Conservation (phyloP, 2,329 filamentous ascomycete genomes). For the Anthostomella pinea region DNA sequence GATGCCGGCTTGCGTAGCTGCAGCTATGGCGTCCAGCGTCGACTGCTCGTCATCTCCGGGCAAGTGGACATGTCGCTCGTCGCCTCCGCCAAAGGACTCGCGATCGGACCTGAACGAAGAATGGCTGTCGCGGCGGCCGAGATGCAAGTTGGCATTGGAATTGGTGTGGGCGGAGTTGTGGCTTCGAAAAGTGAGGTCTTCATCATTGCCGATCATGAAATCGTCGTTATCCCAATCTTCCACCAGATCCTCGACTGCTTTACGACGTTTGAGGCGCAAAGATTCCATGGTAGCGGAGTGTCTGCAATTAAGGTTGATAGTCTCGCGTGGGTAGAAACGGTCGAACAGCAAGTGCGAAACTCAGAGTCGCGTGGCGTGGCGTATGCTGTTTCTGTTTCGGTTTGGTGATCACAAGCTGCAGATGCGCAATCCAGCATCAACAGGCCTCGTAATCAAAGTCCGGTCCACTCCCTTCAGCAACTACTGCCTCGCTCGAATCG, state of each 20-base stretch:
- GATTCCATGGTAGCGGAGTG: conserved; percentile 48
- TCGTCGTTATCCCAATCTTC: conserved; percentile 81
- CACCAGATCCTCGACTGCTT: conserved; percentile 57
- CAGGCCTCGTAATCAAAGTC: conserved; percentile 1
- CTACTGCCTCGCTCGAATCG: conserved; percentile 13
- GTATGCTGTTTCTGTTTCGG: neutral
- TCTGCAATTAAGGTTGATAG: conserved; percentile 1
- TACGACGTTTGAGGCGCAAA: conserved; percentile 50
- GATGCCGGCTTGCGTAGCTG: conserved; percentile 85
- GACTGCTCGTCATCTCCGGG: conserved; percentile 82
- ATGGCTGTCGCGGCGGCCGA: conserved; percentile 68
- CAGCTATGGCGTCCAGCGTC: conserved; percentile 80
- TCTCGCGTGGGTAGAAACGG: conserved; percentile 9
- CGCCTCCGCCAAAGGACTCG: conserved; percentile 71
- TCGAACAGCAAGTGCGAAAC: too few species aligned
- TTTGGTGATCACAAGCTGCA: conserved; percentile 3
- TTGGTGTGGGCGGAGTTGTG: conserved; percentile 40
- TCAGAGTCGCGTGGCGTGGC: too few species aligned
- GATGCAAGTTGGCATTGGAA: conserved; percentile 33
- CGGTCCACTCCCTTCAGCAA: conserved; percentile 18
- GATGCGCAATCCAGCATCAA: conserved; percentile 1
- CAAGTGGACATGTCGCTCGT: conserved; percentile 84
- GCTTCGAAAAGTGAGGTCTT: conserved; percentile 57
- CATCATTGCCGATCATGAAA: conserved; percentile 66
- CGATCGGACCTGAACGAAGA: conserved; percentile 85